phyloP scores from a whole-genome alignment of 1,284 basidiomycete species.

The Phaffia rhodozyma region DNA sequence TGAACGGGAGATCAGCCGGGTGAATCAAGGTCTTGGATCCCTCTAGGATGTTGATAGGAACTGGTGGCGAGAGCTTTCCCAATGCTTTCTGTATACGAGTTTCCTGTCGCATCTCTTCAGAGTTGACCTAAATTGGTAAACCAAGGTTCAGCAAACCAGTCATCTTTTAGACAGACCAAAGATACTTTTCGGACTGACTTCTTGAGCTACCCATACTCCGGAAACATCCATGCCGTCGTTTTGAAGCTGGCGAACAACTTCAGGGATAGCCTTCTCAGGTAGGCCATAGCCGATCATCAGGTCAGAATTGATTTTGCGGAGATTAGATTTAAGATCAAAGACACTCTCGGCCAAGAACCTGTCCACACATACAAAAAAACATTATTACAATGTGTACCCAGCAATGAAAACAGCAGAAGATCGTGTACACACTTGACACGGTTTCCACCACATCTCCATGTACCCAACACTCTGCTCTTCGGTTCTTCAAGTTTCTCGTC shows the following conservation, averaged over 20 bases:
- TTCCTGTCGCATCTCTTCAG: conserved; percentile 27
- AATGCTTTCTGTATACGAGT: conserved; percentile 20
- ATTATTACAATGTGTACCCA: not conserved
- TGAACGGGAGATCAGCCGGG: conserved; percentile 38
- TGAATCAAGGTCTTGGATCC: conserved; percentile 33
- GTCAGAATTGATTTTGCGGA: conserved; percentile 27
- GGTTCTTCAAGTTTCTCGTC: conserved; percentile 29
- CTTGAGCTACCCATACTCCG: conserved; percentile 39
- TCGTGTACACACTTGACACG: conserved; percentile 21
- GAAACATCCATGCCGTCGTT: conserved; percentile 34
- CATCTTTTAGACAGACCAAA: not conserved
- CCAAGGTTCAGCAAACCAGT: not conserved
- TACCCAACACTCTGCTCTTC: conserved; percentile 35
- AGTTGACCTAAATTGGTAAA: conserved; percentile 23
- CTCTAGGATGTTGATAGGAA: conserved; percentile 27
- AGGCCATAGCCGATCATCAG: conserved; percentile 42
- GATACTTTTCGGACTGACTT: conserved; percentile 26
- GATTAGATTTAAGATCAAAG: conserved; percentile 36
- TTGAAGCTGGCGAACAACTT: conserved; percentile 33
- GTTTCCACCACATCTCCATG: conserved; percentile 41
- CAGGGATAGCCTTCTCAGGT: conserved; percentile 36
- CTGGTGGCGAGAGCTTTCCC: conserved; percentile 15
- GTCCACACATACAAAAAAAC: not conserved
- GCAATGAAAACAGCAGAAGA: not conserved
- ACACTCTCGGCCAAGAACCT: conserved; percentile 42